Base-by-base conservation (phyloP, 1,284 basidiomycete genomes). In the Ceratobasidium sp. region DNA sequence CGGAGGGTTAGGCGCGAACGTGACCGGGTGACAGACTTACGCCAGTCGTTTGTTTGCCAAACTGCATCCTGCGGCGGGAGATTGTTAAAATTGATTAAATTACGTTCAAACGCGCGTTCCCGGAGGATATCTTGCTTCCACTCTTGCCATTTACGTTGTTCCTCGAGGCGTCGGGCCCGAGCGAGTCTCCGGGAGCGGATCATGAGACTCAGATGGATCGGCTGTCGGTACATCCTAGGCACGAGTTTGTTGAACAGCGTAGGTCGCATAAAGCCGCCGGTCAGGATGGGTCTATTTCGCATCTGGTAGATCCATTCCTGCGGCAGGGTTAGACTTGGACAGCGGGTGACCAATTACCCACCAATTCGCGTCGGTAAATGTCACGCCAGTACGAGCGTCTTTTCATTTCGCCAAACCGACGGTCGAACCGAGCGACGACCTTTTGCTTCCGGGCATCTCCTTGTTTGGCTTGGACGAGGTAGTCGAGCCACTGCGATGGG, bases 201-300 rank as follows among this genome's bases (percentile, higher is more conserved):
- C 81, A 93, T 92, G 75, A 84, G 83, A 0, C 85, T 83, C 45
- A 94, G 83, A 15, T 83, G 80, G 1, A 78, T 72, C 0, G 94
- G 93, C 72, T 95, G 92, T 0, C 91, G 91, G 68, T 84, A 86
- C 73, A 95, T 78, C 0, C 91, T 85, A 0, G 92, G 92, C 6
- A 95, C 82, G 0, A 91, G 89, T 0, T 78, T 81, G 75, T 92
- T 86, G 77, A 79, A 86, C 6, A 84, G 58, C 0, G 87, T 83
- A 0, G 91, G 84, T 10, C 85, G 85, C 29, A 92, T 75, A 75
- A 86, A 84, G 3, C 81, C 83, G 2, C 91, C 90, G 0, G 90
- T 92, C 65, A 92, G 77, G 42, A 88, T 86, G 3, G 89, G 86
- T 0, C 86, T 82, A 34, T 80, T 82, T 40, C 79, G 80, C 57